A percentile compares a stretch with the other conserved stretches of the same genome.
Conservation (phyloP, 2,329 filamentous ascomycete species). For the Cladosporium cucumerinum region DNA sequence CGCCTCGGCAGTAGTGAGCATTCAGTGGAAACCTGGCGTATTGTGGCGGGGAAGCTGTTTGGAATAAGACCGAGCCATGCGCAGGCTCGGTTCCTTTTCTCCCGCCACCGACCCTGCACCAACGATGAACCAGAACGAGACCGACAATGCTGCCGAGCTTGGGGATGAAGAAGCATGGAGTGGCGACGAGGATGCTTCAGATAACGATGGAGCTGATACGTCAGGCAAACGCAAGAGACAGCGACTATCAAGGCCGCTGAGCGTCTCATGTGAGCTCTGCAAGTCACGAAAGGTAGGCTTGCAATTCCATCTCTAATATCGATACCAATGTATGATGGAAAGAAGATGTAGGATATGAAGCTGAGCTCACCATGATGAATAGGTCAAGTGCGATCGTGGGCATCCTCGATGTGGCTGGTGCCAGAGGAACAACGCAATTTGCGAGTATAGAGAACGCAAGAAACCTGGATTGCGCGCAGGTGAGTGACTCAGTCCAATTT, state of each 20-base stretch:
- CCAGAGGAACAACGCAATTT: conserved; percentile 61
- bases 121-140: conserved; percentile 21
- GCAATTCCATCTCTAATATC: neutral
- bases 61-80: conserved; percentile 8
- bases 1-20: neutral
- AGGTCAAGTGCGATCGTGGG: conserved; percentile 67
- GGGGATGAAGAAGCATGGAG: conserved; percentile 38
- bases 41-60: conserved; percentile 2
- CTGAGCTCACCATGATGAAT: neutral
- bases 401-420: conserved; percentile 76
- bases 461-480: conserved; percentile 57
- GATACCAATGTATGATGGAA: neutral
- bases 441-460: conserved; percentile 68
- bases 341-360: neutral
- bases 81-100: conserved; percentile 11
- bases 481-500: neutral
- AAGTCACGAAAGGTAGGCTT: conserved; percentile 70
- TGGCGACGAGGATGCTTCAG: conserved; percentile 31
- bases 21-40: conserved; percentile 1
- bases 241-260: conserved; percentile 39
- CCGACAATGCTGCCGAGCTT: conserved; percentile 24
- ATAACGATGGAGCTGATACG: conserved; percentile 32
- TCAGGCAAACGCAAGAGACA: conserved; percentile 48
- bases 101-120: conserved; percentile 17
- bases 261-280: conserved; percentile 66